Evolutionary conservation across 768 basidiomycete species (phyloP).

Genomic region (Baorangia bicolor): DNA sequence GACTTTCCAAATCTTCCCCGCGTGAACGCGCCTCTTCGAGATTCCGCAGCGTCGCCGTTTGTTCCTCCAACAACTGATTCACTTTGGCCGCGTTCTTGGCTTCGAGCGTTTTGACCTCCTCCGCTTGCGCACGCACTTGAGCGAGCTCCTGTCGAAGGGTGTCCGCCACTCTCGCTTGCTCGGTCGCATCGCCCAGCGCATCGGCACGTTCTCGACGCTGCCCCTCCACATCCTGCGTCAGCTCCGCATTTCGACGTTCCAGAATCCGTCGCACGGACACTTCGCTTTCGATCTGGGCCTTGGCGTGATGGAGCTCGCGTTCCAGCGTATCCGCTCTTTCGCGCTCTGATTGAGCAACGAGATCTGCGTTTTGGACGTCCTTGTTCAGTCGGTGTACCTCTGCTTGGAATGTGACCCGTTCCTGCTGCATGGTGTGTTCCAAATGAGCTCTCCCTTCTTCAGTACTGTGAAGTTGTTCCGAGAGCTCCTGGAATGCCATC

Average conservation of each 20-base stretch:
- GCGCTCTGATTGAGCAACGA: constrained; percentile 41
- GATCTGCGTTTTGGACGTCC: constrained; percentile 41
- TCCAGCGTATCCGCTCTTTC: constrained; percentile 58
- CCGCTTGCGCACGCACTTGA: constrained; percentile 59
- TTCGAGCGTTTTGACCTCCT: constrained; percentile 68
- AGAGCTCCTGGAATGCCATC: constrained; percentile 68
- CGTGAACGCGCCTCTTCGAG: constrained; percentile 74
- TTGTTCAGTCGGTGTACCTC: constrained; percentile 57
- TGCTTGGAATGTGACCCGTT: constrained; percentile 51
- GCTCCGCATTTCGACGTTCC: constrained; percentile 61
- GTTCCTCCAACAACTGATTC: constrained; percentile 67
- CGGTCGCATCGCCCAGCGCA: constrained; percentile 67
- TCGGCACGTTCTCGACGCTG: constrained; percentile 52
- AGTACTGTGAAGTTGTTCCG: constrained; percentile 60
- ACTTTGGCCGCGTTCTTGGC: constrained; percentile 62
- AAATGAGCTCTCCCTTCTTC: constrained; percentile 57
- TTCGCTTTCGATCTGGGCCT: constrained; percentile 64
- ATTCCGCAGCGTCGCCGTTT: constrained; percentile 65
- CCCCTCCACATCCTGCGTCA: constrained; percentile 53
- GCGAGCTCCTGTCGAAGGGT: constrained; percentile 59
- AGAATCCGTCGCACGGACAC: constrained; percentile 56
- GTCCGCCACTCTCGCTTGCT: constrained; percentile 61
- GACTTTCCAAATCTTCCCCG: constrained; percentile 72
- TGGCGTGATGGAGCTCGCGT: constrained; percentile 61
- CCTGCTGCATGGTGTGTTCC: constrained; percentile 58